Percentiles rank a stretch among this genome's conserved stretches.
Conservation (phyloP, 1,284 basidiomycete genomes). For the Peniophora sp. region DNA sequence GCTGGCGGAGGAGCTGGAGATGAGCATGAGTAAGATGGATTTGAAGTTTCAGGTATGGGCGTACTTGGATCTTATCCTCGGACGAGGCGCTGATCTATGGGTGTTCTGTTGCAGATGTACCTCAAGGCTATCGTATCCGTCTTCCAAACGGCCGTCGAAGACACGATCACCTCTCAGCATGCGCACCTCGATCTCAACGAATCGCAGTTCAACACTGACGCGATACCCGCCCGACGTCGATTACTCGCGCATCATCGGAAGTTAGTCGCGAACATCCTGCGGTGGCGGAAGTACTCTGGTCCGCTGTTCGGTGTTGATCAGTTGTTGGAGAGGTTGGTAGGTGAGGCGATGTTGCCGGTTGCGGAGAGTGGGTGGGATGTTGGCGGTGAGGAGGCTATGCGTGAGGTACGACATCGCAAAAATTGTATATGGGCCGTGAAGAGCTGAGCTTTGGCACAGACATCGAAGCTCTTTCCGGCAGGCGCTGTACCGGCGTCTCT, state of each 20-base stretch:
- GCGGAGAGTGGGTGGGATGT: constrained; percentile 82
- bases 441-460: too few species aligned
- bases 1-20: constrained; percentile 76
- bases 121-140: constrained; percentile 53
- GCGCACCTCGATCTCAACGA: constrained; percentile 30
- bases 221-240: constrained; percentile 64
- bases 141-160: constrained; percentile 51
- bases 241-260: constrained; percentile 68
- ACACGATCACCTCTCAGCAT: constrained; percentile 36
- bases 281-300: constrained; percentile 70
- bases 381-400: constrained; percentile 67
- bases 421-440: neutral
- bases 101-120: constrained; percentile 43
- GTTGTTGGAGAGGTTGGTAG: constrained; percentile 51
- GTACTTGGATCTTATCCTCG: too few species aligned
- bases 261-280: constrained; percentile 62
- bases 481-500: too few species aligned
- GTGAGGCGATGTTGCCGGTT: constrained; percentile 56
- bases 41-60: constrained; percentile 65
- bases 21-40: constrained; percentile 61
- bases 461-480: too few species aligned
- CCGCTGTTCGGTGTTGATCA: constrained; percentile 53
- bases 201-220: constrained; percentile 69
- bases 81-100: too few species aligned
- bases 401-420: constrained; percentile 53